phyloP scores from a whole-genome alignment of 2,329 filamentous ascomycete species.

The Arthrobotrys iridis region DNA sequence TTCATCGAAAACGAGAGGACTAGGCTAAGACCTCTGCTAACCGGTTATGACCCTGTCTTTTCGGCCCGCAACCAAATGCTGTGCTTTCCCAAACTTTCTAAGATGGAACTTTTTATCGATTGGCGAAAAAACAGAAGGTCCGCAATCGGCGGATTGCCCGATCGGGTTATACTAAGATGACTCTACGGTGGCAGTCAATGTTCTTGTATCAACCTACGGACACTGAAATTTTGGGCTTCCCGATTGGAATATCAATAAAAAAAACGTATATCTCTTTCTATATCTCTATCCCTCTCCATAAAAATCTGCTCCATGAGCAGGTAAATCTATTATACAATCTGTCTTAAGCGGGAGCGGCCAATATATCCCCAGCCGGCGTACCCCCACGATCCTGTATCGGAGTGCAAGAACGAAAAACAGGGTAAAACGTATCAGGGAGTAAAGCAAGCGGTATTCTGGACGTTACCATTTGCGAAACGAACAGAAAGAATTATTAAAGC shows the following conservation, averaged over 20 bases:
- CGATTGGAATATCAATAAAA: background rate
- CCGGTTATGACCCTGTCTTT: conserved; percentile 38
- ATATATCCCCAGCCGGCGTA: conserved; percentile 7
- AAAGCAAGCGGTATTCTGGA: conserved; percentile 33
- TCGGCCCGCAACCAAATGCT: conserved; percentile 25
- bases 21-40: conserved; percentile 51
- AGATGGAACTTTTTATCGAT: conserved; percentile 1
- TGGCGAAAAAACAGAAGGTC: conserved; percentile 48
- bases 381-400: conserved; percentile 24
- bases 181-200: background rate
- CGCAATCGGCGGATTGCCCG: conserved; percentile 51
- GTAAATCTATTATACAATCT: conserved; percentile 51
- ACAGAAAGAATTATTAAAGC: background rate
- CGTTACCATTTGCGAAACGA: conserved; percentile 27
- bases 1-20: conserved; percentile 3
- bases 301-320: background rate
- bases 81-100: background rate
- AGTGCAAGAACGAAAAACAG: conserved; percentile 20
- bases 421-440: conserved; percentile 6
- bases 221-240: conserved; percentile 9
- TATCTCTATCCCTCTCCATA: conserved; percentile 7
- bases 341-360: conserved; percentile 12
- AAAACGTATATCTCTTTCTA: conserved; percentile 20
- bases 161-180: conserved; percentile 21
- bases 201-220: background rate